phyloP scores from a whole-genome alignment of 2,329 filamentous ascomycete genomes.

The Apiospora phragmitis region DNA sequence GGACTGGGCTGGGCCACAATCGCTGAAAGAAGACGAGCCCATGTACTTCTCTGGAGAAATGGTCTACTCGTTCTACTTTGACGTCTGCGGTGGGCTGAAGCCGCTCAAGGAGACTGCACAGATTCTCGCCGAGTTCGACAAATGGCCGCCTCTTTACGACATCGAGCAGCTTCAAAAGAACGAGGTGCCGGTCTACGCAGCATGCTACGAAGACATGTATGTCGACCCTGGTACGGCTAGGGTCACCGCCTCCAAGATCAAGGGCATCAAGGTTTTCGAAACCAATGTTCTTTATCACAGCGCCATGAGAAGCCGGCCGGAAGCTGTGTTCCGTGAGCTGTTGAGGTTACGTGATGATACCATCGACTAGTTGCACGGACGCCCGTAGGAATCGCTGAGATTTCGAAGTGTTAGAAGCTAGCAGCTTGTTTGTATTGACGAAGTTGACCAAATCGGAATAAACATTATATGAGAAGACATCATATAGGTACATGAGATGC shows the following conservation, averaged over 20 bases:
- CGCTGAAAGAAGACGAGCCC: slow-evolving; percentile 42
- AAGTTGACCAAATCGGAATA: too few species aligned
- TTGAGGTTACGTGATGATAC: slow-evolving; percentile 74
- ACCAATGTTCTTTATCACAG: slow-evolving; percentile 90
- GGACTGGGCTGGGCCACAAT: slow-evolving; percentile 39
- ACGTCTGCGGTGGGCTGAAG: slow-evolving; percentile 75
- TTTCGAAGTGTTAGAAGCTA: neutral
- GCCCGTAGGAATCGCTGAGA: neutral
- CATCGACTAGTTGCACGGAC: slow-evolving; percentile 45
- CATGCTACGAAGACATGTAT: slow-evolving; percentile 90
- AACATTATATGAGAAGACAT: neutral
- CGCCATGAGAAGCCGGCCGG: slow-evolving; percentile 70
- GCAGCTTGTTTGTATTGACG: neutral
- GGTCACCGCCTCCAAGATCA: slow-evolving; percentile 74
- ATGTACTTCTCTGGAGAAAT: slow-evolving; percentile 90
- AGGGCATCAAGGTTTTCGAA: slow-evolving; percentile 75
- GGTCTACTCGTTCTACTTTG: slow-evolving; percentile 84
- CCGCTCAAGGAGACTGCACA: slow-evolving; percentile 69
- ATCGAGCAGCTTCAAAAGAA: slow-evolving; percentile 72
- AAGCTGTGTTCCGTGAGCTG: slow-evolving; percentile 75
- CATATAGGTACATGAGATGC: slow-evolving; percentile 45
- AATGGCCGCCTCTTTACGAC: slow-evolving; percentile 80
- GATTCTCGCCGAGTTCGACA: slow-evolving; percentile 63
- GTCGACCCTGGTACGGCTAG: slow-evolving; percentile 76
- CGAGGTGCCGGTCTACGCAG: slow-evolving; percentile 82